Evolutionary conservation across 2,329 filamentous ascomycete species (phyloP).

Genomic region (Fusarium domesticum): DNA sequence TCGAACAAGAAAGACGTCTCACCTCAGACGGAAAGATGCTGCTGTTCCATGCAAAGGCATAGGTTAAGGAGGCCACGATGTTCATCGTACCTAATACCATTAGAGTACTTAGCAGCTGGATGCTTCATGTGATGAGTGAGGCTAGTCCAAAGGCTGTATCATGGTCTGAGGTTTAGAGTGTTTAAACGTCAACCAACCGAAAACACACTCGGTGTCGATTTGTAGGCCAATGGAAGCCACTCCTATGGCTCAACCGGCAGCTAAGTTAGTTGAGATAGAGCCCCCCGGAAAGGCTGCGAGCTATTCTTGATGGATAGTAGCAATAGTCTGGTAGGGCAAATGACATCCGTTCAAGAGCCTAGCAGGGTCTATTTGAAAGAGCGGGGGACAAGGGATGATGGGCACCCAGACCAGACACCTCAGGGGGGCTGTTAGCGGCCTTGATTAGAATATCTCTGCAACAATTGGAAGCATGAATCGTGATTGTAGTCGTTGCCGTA

Average conservation of each 20-base stretch:
- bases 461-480: too few relatives aligned
- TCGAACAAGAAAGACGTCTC: conserved; percentile 48
- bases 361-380: too few relatives aligned
- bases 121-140: conserved; percentile 30
- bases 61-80: conserved; percentile 48
- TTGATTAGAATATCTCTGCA: too few relatives aligned
- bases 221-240: conserved; percentile 46
- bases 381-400: too few relatives aligned
- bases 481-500: too few relatives aligned
- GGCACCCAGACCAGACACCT: too few relatives aligned
- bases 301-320: conserved; percentile 1
- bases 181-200: conserved; percentile 31
- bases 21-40: conserved; percentile 49
- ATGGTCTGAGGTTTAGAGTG: background rate
- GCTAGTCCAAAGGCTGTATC: conserved; percentile 5
- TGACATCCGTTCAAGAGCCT: too few relatives aligned
- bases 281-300: background rate
- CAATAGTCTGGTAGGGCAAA: conserved; percentile 2
- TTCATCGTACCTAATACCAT: conserved; percentile 45
- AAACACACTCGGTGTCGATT: conserved; percentile 46
- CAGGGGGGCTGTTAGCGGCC: too few relatives aligned
- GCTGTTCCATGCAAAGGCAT: conserved; percentile 49
- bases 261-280: conserved; percentile 44
- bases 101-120: conserved; percentile 48
- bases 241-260: conserved; percentile 42